phyloP scores from a whole-genome alignment of 2,329 filamentous ascomycete genomes.

The Coniochaeta hoffmannii region DNA sequence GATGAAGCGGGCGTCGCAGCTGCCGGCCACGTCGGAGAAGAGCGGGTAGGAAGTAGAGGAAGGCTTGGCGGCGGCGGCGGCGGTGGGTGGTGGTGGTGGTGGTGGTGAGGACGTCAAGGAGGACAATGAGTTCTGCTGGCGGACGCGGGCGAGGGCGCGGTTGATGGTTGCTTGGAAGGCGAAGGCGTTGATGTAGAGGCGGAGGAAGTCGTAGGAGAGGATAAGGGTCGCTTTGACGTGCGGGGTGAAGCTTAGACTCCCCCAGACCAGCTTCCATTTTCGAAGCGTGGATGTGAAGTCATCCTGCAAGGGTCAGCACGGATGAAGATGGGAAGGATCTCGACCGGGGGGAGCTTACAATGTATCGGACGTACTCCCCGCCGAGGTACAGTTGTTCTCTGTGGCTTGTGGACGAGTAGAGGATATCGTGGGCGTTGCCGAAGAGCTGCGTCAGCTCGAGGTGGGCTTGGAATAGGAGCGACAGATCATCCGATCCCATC shows the following conservation, averaged over 20 bases:
- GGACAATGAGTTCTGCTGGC: slow-evolving; percentile 24
- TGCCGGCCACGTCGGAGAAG: slow-evolving; percentile 48
- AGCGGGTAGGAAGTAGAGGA: slow-evolving; percentile 23
- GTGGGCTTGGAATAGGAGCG: slow-evolving; percentile 4
- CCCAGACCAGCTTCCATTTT: slow-evolving; percentile 65
- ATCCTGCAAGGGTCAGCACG: slow-evolving; percentile 31
- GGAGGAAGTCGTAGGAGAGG: slow-evolving; percentile 65
- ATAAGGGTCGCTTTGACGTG: slow-evolving; percentile 60
- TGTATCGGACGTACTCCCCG: slow-evolving; percentile 10
- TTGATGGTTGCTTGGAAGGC: slow-evolving; percentile 65
- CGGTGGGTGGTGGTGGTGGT: too few species aligned
- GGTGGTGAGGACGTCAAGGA: too few species aligned
- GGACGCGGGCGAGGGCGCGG: slow-evolving; percentile 32
- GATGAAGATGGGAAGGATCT: background rate
- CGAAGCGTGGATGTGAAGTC: slow-evolving; percentile 63
- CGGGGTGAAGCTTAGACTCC: slow-evolving; percentile 55
- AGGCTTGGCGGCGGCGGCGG: slow-evolving; percentile 20
- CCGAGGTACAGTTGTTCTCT: slow-evolving; percentile 7
- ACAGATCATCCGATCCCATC: slow-evolving; percentile 3
- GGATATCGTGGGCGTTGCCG: slow-evolving; percentile 11
- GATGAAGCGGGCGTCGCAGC: slow-evolving; percentile 58
- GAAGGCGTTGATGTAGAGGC: slow-evolving; percentile 68
- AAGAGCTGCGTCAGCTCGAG: slow-evolving; percentile 7
- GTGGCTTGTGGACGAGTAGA: slow-evolving; percentile 10
- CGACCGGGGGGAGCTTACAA: slow-evolving; percentile 4